Base-by-base conservation (phyloP, 1,284 basidiomycete genomes). In the Serendipita sp. region DNA sequence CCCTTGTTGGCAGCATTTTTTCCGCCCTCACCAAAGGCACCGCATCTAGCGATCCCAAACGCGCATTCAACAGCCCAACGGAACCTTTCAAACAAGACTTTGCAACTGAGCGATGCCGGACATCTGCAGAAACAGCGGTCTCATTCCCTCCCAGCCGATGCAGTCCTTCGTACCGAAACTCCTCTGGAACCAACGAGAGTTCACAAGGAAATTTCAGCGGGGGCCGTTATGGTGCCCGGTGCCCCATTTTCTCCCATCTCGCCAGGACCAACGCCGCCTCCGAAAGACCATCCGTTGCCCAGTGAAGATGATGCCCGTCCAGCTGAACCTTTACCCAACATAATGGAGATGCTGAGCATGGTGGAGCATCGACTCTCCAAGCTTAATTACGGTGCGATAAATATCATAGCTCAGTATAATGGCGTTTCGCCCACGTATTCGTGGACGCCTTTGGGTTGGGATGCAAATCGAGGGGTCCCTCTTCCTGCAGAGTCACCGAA, bases 321-420 rank as follows among this genome's bases (percentile, higher is more conserved):
- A 10, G 15, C 53, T 32, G 53, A 58, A 32, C 53, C 53, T 6
- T 58, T 58, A n/a, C 53, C 17, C 8, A 26, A 26, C 32, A 58
- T 58, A 8, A 58, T 58, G 53, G 26, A 58, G 32, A 58, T 58
- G 53, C 53, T 58, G 5, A 32, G 26, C 32, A 34, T 58, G 26
- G 53, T 58, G 4, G 53, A 58, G 34, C 17, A 34, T 26, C 53
- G 32, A 8, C 32, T 58, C 26, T 26, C 17, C 15, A 58, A 34
- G 32, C 53, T 58, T 8, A 58, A 58, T 32, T 58, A 58, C 32
- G 53, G 53, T 29, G 53, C 53, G 22, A n/a, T 58, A n/a, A 58
- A 58, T 29, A 58, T 58, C 32, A 5, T 32, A 8, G 53, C 53
- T n/a, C 53, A 58, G 5, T 58, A 58, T 32, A 58, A 58, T n/a